Base-by-base conservation (phyloP, 768 basidiomycete species). In the Termitomyces sp. region DNA sequence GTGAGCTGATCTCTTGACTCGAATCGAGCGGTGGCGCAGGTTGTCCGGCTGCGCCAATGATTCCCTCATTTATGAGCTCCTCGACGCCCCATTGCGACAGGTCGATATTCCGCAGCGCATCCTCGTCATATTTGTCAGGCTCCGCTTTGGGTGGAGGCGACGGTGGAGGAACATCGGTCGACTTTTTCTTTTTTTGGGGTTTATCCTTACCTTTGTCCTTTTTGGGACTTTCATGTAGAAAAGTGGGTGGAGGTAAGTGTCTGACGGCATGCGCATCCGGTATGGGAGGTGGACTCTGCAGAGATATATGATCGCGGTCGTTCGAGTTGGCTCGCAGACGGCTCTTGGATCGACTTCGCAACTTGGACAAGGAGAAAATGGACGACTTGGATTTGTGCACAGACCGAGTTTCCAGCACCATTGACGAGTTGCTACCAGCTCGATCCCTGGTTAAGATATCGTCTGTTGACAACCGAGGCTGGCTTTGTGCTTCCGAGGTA, bases 61-160 rank as follows among this genome's bases (percentile, higher is more conserved):
- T 93, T 6, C 88, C 94, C 40, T 89, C 86, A 81, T 37, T 38
- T 3, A 57, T 48, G 3, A 57, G 51, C 1, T 57, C 51, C 14
- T 47, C 38, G 7, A 53, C 40, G 3, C 51, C 17, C 50, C 50
- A 57, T 38, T 53, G 35, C 1, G 23, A 28, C 5, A 57, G 43
- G 38, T 57, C 52, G 5, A 57, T 31, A 9, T 57, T 47, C 3
- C 31, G 50, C 26, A 57, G 21, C 3, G 26, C 51, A 11, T 40
- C 40, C 14, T 52, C 26, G 19, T 57, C 56, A 26, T 38, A 40
- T n/a, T 35, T 23, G 42, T 50, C 44, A 69, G 71, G 44, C 66
- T 67, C 43, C 3, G 21, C n/a, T 71, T 71, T 30, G 64, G 66
- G 33, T 62, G 66, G 48, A 33, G 44, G 69, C 35, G 67, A 66